Evolutionary conservation across 768 basidiomycete species (phyloP), one percentile per base, ranked within the genome.

Genomic region (Agaricus sinodeliciosus): DNA sequence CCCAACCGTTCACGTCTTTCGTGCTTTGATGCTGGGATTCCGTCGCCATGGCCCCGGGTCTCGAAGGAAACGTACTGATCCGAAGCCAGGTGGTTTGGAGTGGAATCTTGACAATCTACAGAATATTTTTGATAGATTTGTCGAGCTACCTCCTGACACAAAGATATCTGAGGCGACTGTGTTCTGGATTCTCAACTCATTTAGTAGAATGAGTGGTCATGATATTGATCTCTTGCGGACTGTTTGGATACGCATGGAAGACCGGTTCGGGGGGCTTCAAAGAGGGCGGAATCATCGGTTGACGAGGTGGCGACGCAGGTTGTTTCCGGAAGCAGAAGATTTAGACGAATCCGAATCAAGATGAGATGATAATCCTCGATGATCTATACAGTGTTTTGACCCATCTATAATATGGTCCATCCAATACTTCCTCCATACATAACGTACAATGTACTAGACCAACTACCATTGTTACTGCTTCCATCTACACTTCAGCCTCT

Each of bases 21-120:
- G 87, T 18, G 79, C 79, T 15, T 63, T 94, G 37, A 91, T 94
- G 61, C 74, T 86, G 15, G 90, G 87, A 0, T 93, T 90, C 63
- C 70, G 73, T 6, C 78, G 77, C 9, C 81, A 87, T 58, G 87
- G 78, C 36, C 57, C 67, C 31, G 60, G 64, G 2, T 5, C 6
- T 61, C 65, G 31, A 37, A 49, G 26, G 18, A 39, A 34, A 22
- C 43, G 49, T 26, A 49, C 51, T 39, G 42, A 55, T 4, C 42
- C 26, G 9, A 48, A 55, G 46, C 49, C 39, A 16, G 40, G 59
- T 31, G 51, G 60, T 11, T 66, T 62, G n/a, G 57, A 62, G 22
- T 93, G 88, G 89, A 77, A 76, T 9, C 66, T 80, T 51, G 64
- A 72, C 3, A 77, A 79, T 56, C 77, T 93, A 40, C 63, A 75